Conservation (phyloP, 352 stramenopile genomes). For the Phytopythium helicoides region DNA sequence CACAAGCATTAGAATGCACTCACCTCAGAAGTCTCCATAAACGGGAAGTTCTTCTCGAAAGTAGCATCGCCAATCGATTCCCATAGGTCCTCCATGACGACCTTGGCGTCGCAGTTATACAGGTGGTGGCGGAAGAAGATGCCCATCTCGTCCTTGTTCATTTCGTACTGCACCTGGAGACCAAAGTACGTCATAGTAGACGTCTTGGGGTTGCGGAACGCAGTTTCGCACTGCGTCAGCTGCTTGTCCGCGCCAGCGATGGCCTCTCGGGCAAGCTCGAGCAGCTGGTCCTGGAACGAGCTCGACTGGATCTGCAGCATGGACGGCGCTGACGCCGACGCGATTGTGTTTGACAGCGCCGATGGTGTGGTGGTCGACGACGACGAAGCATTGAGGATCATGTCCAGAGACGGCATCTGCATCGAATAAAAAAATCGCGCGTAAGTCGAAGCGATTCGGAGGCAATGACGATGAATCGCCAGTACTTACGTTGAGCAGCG, state of each 20-base stretch:
- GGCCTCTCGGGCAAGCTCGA: conserved; percentile 59
- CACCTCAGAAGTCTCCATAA: conserved; percentile 68
- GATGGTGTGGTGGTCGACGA: conserved; percentile 52
- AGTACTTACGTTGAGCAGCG: conserved; percentile 71
- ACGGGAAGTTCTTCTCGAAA: conserved; percentile 85
- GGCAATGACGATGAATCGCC: not conserved
- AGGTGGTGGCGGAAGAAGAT: conserved; percentile 87
- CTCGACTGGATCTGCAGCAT: conserved; percentile 73
- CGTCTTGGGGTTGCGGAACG: conserved; percentile 82
- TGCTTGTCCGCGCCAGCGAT: conserved; percentile 64
- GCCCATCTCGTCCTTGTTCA: conserved; percentile 83
- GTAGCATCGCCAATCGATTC: conserved; percentile 55
- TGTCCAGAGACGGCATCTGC: conserved; percentile 78
- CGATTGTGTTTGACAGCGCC: conserved; percentile 68
- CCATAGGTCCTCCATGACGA: conserved; percentile 80
- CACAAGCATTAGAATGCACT: not conserved
- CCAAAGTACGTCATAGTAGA: conserved; percentile 90
- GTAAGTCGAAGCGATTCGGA: conserved; percentile 5
- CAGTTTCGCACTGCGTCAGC: conserved; percentile 63
- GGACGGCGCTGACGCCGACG: conserved; percentile 35
- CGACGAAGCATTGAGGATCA: conserved; percentile 82
- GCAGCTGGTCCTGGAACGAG: conserved; percentile 77
- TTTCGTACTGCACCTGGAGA: conserved; percentile 86
- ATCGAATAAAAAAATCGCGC: not conserved
- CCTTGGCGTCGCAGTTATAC: conserved; percentile 70